Evolutionary conservation across 495 filamentous ascomycete species (phyloP).

Genomic region (Daldinia concentrica): DNA sequence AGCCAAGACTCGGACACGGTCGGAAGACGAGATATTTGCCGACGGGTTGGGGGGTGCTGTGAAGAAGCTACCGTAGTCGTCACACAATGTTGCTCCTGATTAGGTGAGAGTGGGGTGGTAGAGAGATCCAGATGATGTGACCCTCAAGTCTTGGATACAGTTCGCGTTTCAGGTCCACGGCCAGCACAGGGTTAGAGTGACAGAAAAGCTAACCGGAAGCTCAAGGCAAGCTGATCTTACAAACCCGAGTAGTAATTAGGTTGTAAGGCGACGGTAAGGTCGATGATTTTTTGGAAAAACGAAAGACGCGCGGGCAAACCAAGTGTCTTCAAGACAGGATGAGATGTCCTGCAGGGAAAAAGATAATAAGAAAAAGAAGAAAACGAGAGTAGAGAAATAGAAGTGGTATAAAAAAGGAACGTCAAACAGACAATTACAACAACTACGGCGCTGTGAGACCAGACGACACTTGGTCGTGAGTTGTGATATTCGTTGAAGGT

Average conservation of each 20-base stretch:
- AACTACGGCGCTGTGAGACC: slow-evolving; percentile 24
- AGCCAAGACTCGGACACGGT: slow-evolving; percentile 23
- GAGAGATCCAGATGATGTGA: slow-evolving; percentile 38
- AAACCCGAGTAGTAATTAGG: not conserved
- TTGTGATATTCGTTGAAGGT: slow-evolving; percentile 29
- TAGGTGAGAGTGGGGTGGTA: slow-evolving; percentile 37
- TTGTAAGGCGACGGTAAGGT: slow-evolving; percentile 24
- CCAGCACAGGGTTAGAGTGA: slow-evolving; percentile 33
- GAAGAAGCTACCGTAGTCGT: slow-evolving; percentile 35
- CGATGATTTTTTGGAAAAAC: slow-evolving; percentile 25
- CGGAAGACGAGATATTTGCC: slow-evolving; percentile 32
- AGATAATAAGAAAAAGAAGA: slow-evolving; percentile 2
- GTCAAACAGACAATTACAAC: slow-evolving; percentile 26
- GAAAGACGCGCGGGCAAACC: slow-evolving; percentile 34
- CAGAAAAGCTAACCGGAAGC: slow-evolving; percentile 22
- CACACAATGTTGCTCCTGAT: slow-evolving; percentile 36
- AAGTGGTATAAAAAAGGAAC: slow-evolving; percentile 32
- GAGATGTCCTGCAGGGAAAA: slow-evolving; percentile 23
- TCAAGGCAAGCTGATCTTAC: slow-evolving; percentile 3
- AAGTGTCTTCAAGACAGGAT: slow-evolving; percentile 44
- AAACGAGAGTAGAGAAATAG: slow-evolving; percentile 40
- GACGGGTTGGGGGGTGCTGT: slow-evolving; percentile 24
- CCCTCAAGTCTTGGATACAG: slow-evolving; percentile 41
- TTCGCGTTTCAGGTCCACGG: slow-evolving; percentile 47
- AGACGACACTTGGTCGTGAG: slow-evolving; percentile 39